These are phyloP conservation scores for Oryza australiensis DNA, from an alignment of 176 grass and related monocot genomes.

Conservation along the genomic window DNA sequence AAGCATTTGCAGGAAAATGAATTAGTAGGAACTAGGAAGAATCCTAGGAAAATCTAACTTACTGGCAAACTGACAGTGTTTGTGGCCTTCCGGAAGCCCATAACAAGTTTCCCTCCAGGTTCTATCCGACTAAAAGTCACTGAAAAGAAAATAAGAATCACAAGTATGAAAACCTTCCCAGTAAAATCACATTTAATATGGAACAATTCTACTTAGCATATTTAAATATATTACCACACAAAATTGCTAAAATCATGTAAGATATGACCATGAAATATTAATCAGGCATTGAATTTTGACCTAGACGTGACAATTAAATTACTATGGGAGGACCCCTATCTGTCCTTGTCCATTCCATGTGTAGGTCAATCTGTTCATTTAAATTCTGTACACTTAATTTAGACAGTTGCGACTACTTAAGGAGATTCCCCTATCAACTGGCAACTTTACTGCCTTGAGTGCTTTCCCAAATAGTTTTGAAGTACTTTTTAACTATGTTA, in stretches of 20 bases:
- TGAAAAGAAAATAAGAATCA: conserved; percentile 39
- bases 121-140: conserved; percentile 99
- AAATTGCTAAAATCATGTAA: conserved; percentile 8
- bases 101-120: conserved; percentile 98
- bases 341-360: background rate
- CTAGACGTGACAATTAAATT: background rate
- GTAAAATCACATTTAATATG: conserved; percentile 26
- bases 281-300: background rate
- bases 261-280: background rate
- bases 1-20: conserved; percentile 22
- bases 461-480: conserved; percentile 8
- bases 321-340: background rate
- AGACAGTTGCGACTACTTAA: background rate
- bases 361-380: background rate
- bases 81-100: conserved; percentile 97
- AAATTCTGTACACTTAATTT: background rate
- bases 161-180: conserved; percentile 23
- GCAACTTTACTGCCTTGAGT: background rate
- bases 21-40: conserved; percentile 9
- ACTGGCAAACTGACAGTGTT: conserved; percentile 84
- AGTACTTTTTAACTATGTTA: background rate
- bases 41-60: conserved; percentile 37
- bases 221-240: background rate
- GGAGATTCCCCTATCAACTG: background rate
- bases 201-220: background rate